A percentile compares a stretch with the other conserved stretches of the same genome.
Evolutionary conservation across 2,329 filamentous ascomycete species (phyloP).

Genomic region (Xylariaceae sp.): DNA sequence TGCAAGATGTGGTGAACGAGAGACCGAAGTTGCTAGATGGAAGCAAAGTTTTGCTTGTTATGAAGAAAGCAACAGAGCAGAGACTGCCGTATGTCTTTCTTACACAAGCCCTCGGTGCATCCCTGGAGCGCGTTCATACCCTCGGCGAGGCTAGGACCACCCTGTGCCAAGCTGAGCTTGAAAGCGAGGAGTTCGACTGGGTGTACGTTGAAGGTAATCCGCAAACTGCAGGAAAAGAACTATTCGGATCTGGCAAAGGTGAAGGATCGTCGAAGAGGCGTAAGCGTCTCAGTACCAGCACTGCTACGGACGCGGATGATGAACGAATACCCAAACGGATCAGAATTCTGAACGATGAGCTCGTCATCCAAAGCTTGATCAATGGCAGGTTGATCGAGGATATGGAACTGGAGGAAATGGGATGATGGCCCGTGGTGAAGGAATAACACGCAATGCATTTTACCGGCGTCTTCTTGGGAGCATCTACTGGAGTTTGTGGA

Average conservation of each 20-base stretch:
- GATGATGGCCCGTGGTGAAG: not conserved
- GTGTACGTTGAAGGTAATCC: constrained; percentile 69
- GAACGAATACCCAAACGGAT: constrained; percentile 47
- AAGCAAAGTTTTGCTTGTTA: constrained; percentile 68
- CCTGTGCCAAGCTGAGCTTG: constrained; percentile 48
- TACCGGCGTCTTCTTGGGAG: constrained; percentile 10
- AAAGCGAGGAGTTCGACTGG: constrained; percentile 62
- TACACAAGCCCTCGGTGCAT: constrained; percentile 71
- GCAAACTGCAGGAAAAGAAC: constrained; percentile 47
- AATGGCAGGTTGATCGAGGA: constrained; percentile 72
- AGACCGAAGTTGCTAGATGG: constrained; percentile 62
- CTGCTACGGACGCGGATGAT: constrained; percentile 24
- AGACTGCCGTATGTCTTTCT: constrained; percentile 76
- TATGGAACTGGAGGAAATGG: constrained; percentile 38
- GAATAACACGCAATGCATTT: constrained; percentile 11
- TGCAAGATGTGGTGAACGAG: constrained; percentile 53
- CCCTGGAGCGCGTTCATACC: constrained; percentile 62
- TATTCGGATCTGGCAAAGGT: constrained; percentile 37
- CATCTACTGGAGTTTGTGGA: constrained; percentile 8
- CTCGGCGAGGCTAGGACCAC: constrained; percentile 60
- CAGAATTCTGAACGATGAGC: constrained; percentile 74
- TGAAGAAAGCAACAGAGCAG: constrained; percentile 58
- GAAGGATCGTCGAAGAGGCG: constrained; percentile 39
- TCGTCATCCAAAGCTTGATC: constrained; percentile 90
- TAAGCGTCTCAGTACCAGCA: constrained; percentile 40